Base-by-base conservation (phyloP, 805 yeast species). In the Myxozyma monticola region DNA sequence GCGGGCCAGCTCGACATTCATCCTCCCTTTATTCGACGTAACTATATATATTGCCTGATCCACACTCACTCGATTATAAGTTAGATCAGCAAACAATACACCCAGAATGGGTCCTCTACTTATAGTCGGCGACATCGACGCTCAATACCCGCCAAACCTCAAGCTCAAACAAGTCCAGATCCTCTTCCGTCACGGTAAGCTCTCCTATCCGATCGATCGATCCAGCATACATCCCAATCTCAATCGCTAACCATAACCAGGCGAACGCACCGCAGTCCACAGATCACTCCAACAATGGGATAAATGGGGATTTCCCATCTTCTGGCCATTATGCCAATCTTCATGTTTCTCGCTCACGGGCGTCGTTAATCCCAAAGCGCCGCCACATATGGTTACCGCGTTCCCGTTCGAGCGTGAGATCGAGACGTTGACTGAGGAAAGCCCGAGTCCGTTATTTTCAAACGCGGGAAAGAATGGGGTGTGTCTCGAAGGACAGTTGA, bases 241-340 rank as follows among this genome's bases (percentile, higher is more conserved):
- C 29, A 36, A 20, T n/a, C 10, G 25, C 26, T 28, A 25, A 20
- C 28, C 3, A 18, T 28, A 12, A 9, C 7, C 40, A 52, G 57
- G 58, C 33, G 58, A 54, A 38, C 49, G 58, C 7, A 54, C 58
- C 7, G 46, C 58, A 9, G 57, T 54, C 7, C 56, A 47, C 31
- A 28, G 56, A 33, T 38, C 48, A 25, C 25, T 41, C 7, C 52
- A 51, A 25, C 49, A 54, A 34, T 54, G 54, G 54, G 48, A 54
- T 8, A 51, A 49, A 50, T 54, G 58, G 58, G 51, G 57, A 5
- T 54, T 54, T 35, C 58, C 58, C 10, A 46, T 52, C 14, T 54
- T 54, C 31, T 54, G 58, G 58, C 58, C 58, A 1, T 45, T 51
- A 3, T 54, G 58, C 49, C 42, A 46, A 26, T 54, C 57, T 14